Base-by-base conservation (phyloP, 2,329 filamentous ascomycete genomes). In the Cladophialophora psammophila region DNA sequence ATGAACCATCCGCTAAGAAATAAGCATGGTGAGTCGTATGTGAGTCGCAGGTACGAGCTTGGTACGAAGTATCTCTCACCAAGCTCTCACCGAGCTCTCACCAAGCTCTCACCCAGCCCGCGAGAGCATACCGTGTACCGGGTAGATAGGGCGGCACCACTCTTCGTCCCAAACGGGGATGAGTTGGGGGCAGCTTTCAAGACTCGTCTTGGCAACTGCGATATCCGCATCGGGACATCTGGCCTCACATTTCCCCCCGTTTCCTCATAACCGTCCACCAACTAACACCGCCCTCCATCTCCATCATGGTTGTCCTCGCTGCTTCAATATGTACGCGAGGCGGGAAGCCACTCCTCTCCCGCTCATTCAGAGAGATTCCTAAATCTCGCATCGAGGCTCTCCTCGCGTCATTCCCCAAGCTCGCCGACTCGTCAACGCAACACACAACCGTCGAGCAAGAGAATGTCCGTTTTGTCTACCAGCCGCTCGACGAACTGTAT, bases 391-490 rank as follows among this genome's bases (percentile, higher is more conserved):
- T 99, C 77, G 96, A 99, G 85, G 95, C 92, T 64, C 89, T 99
- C 65, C 90, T 99, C 65, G 95, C 96, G 72, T 96, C 94, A 9
- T 97, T 99, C 78, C 96, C 95, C 64, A 99, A 99, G 83, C 91
- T 98, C 66, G 94, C 95, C 76, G 94, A 97, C 80, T 93, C 92
- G 70, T 92, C 94, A 69, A 97, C 93, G 60, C 95, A 99, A 81
- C 95, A 99, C 81, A 99, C 95, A 34, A 99, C 92, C 5, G 94
- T 98, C 75, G 95, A 99, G 82, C 94, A 98, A 82, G 96, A 99
- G 84, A 98, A 97, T 84, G 95, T 99, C 77, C 94, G 95, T 83
- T 99, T 97, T 78, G 95, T 99, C 66, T 99, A 99, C 85, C 95
- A 99, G 80, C 96, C 95, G 68, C 87, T 99, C 72, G 96, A 99